A percentile compares a stretch with the other conserved stretches of the same genome.
Evolutionary conservation across 2,329 filamentous ascomycete genomes (phyloP).

Genomic region (Geosmithia flava): DNA sequence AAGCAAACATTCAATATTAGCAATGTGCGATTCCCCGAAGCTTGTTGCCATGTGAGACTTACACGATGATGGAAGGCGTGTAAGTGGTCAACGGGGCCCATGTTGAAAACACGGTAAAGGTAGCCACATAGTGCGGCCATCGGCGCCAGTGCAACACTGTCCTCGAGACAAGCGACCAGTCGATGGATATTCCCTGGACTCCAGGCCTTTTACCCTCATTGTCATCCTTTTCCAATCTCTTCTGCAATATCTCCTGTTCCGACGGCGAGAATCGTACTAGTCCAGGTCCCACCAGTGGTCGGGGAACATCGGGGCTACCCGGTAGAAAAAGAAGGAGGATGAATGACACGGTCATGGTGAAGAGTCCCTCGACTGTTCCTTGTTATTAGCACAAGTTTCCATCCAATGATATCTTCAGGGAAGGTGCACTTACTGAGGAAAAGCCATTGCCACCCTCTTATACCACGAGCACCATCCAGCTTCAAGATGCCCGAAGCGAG

Average conservation of each 20-base stretch:
- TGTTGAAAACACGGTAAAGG: constrained; percentile 36
- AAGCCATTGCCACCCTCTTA: constrained; percentile 43
- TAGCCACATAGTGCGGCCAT: constrained; percentile 35
- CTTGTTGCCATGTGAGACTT: not conserved
- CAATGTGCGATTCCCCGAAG: not conserved
- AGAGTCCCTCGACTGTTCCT: constrained; percentile 11
- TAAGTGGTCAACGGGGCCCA: constrained; percentile 38
- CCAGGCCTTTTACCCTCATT: constrained; percentile 14
- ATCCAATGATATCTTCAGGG: not conserved
- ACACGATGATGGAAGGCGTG: constrained; percentile 31
- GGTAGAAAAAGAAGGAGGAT: constrained; percentile 2
- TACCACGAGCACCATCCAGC: constrained; percentile 31
- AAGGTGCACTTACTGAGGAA: constrained; percentile 26
- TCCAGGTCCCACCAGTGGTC: constrained; percentile 22
- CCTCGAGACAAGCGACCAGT: constrained; percentile 24
- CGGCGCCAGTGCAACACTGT: constrained; percentile 29
- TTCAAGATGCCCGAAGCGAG: constrained; percentile 34
- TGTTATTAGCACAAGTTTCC: not conserved
- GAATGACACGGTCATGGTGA: constrained; percentile 4
- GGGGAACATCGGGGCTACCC: constrained; percentile 14
- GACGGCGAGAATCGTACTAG: constrained; percentile 20
- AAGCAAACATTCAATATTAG: not conserved
- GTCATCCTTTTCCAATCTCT: constrained; percentile 20
- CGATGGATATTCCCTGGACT: constrained; percentile 21
- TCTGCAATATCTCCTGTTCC: constrained; percentile 19